These are phyloP conservation scores for Fusarium begoniae DNA, from an alignment of 2,329 filamentous ascomycete species.

Conservation along the genomic window DNA sequence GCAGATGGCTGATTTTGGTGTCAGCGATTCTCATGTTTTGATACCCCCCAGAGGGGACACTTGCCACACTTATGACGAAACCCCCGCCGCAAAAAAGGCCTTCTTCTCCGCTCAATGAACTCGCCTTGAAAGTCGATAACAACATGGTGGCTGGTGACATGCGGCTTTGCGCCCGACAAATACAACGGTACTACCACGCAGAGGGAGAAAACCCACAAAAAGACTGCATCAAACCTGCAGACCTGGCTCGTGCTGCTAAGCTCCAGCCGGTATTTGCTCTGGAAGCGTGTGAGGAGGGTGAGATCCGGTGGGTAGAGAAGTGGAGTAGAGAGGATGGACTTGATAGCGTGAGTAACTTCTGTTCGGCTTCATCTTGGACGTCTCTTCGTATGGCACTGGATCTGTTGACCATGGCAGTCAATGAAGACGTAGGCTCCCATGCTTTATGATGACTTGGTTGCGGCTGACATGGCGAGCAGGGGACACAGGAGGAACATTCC, in stretches of 20 bases:
- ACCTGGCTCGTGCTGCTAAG: not conserved
- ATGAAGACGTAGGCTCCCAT: not conserved
- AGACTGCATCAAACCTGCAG: not conserved
- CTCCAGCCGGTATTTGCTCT: not conserved
- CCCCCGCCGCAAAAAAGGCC: not conserved
- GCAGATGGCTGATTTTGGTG: no score
- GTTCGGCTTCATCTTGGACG: not conserved
- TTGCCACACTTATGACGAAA: not conserved
- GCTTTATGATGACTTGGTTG: not conserved
- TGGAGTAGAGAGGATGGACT: not conserved
- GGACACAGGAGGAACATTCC: not conserved
- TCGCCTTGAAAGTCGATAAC: not conserved
- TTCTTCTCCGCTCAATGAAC: not conserved
- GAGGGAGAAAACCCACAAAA: not conserved
- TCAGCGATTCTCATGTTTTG: not conserved
- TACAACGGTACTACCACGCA: not conserved
- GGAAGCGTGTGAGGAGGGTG: not conserved
- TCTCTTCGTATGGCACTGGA: not conserved
- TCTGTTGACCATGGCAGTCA: accelerated
- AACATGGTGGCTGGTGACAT: not conserved
- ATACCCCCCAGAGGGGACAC: not conserved
- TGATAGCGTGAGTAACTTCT: not conserved
- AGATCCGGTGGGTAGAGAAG: not conserved
- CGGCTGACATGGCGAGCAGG: not conserved
- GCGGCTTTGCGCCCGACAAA: not conserved